Base-by-base conservation (phyloP, 2,329 filamentous ascomycete species). In the Pseudodiploospora longispora region DNA sequence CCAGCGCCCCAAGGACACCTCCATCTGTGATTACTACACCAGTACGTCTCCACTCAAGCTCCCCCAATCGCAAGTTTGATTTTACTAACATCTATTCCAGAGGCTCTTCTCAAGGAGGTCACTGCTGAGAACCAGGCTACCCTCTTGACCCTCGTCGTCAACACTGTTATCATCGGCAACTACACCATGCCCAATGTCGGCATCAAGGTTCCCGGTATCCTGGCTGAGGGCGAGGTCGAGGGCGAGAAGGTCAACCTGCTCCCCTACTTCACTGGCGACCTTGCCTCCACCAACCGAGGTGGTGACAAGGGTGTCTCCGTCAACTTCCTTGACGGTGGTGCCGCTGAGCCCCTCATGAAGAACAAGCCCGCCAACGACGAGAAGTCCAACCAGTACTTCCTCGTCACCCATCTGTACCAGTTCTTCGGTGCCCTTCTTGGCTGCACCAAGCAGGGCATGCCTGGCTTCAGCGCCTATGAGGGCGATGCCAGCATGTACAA, bases 11-110 rank as follows among this genome's bases (percentile, higher is more conserved):
- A 41, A 57, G 9, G 67, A 74, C 52, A 67, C 58, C 3, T 70
- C 74, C 47, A 74, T 82, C 52, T 82, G 78, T 61, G 78, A 82
- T 63, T 79, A 80, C 61, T 82, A 82, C 62, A 80, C 78, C 31
- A 76, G 10, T 6, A 19, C 19, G 19, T 19, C 19, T 19, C 19
- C 19, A 19, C 19, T 3, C 19, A 19, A 19, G 19, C 19, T 19
- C 19, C 3, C 19, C 19, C 19, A 19, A 19, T 19, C 19, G 19
- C 19, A 19, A 19, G 19, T 19, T 19, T 19, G 19, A 19, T 19
- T 19, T 19, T 2, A 19, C 19, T 19, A 19, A 19, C 19, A 19
- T 19, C 19, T 19, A 19, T 19, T 19, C 3, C 19, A 19, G 19
- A 67, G 4, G 71, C 72, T n/a, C 59, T 81, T 8, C 65, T 81